Base-by-base conservation (phyloP, 139 green algal species). In the Chlamydomonas applanata region DNA sequence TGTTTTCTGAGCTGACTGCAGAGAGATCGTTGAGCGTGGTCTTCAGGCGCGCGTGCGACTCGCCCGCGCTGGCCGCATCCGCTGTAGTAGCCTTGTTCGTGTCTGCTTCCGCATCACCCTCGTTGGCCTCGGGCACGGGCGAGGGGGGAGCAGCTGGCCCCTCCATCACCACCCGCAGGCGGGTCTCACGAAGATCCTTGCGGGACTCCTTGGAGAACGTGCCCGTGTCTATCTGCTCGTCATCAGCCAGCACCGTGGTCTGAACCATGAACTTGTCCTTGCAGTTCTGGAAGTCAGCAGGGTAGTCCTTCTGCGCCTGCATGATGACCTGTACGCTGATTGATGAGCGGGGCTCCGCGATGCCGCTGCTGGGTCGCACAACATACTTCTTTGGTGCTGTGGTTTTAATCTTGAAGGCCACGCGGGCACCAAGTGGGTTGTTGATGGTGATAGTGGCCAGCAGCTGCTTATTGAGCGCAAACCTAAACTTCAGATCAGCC, bases 191-290 rank as follows among this genome's bases (percentile, higher is more conserved):
- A 59, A 85, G 17, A 30, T 67, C 44, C 52, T 72, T 64, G 54
- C 69, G 69, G 25, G 32, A 22, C 0, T 84, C 74, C 57, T 83
- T 83, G 67, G 61, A 75, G 69, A 83, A 82, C 17, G 78, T 83
- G 59, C 79, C 81, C 69, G 79, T 79, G 32, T 79, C 77, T 46
- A 87, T 73, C 45, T 81, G 59, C 69, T 87, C 81, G 9, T 64
- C 76, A 2, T 75, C 77, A 16, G 33, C 68, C 20, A 90, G 74
- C n/a, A 44, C 33, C 3, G 75, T 83, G 1, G 79, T 82, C 63
- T 90, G 85, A 1, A 90, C 82, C 82, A 90, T 82, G 79, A 90
- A 90, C 77, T 90, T 90, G 75, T 90, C 85, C 29, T 85, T 86
- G 82, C 85, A 88, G 64, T 86, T 86, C 2, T 70, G 36, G 56